Base-by-base conservation (phyloP, 352 stramenopile species). In the Pythium apleroticum region DNA sequence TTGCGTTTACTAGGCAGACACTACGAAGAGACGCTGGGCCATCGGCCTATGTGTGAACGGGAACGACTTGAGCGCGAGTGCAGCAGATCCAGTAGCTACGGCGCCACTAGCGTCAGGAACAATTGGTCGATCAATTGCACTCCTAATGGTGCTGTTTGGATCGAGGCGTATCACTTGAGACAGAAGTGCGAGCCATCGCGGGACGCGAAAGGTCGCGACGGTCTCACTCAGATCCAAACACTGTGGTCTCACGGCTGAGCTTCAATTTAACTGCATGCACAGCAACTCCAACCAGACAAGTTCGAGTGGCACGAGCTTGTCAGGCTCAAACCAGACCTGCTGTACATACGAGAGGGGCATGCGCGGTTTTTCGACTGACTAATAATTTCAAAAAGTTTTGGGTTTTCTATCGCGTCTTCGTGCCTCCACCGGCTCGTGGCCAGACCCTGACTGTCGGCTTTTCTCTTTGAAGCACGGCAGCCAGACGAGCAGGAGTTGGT, bases 131-230 rank as follows among this genome's bases (percentile, higher is more conserved):
- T 12, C 14, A 41, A 41, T 41, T 41, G 35, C 15, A 17, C 35
- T 41, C 9, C 1, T 1, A 12, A 41, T 5, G 35, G 19, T 41
- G 39, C 39, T 46, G 39, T 24, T 22, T 0, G 39, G 39, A 46
- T 50, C 43, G 43, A 50, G 22, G 43, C n/a, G 43, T 50, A 50
- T 50, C 43, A 50, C 20, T 10, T 50, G 43, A 50, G 43, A 50
- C 43, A 50, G 43, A 50, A 50, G 11, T 27, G 20, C 39, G 39
- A 46, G 39, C 17, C 10, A 46, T 46, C 39, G 39, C 20, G 43
- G n/a, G 43, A 25, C 43, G 46, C 25, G 46, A 53, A 53, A 53
- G 46, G 46, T 53, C 46, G 46, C 46, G 25, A 53, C 25, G 24
- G 25, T 53, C 25, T 53, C 25, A 48, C n/a, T 6, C 41, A 19